A percentile compares a stretch with the other conserved stretches of the same genome.
phyloP scores from a whole-genome alignment of 805 yeast genomes.

The Osmozyma mogii region DNA sequence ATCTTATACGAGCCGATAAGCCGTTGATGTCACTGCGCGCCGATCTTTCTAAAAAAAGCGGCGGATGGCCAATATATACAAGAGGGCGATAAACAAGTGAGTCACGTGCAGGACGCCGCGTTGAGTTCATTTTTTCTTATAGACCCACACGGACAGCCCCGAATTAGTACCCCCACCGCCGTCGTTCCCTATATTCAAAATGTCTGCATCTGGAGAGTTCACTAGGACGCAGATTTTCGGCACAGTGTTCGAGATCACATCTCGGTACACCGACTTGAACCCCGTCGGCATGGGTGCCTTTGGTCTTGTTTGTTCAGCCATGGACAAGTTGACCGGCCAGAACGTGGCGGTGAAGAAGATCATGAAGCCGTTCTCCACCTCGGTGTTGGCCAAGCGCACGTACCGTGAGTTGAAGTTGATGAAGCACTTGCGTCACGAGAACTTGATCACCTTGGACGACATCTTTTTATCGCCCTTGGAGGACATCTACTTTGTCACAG shows the following conservation, averaged over 20 bases:
- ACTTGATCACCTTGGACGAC: constrained; percentile 58
- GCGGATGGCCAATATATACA: no score
- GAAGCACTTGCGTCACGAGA: constrained; percentile 91
- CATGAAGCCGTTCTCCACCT: constrained; percentile 93
- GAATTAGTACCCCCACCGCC: no score
- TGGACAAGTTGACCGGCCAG: constrained; percentile 82
- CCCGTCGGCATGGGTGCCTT: constrained; percentile 99
- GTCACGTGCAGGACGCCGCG: no score
- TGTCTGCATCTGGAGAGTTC: constrained; percentile 39
- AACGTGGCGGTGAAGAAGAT: constrained; percentile 96
- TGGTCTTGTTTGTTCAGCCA: constrained; percentile 95
- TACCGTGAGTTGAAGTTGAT: constrained; percentile 90
- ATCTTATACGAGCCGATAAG: no score
- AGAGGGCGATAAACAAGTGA: no score
- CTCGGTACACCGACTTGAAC: constrained; percentile 80
- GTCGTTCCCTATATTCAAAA: no score
- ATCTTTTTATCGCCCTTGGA: constrained; percentile 66
- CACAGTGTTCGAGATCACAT: constrained; percentile 89
- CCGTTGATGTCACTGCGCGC: no score
- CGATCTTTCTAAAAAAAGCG: no score
- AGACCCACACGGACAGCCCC: no score
- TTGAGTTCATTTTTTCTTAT: no score
- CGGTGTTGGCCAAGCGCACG: constrained; percentile 92
- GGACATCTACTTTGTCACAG: constrained; percentile 94
- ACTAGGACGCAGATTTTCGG: constrained; percentile 88